Conservation (phyloP, 1,284 basidiomycete genomes). For the Tranzscheliella williamsii region DNA sequence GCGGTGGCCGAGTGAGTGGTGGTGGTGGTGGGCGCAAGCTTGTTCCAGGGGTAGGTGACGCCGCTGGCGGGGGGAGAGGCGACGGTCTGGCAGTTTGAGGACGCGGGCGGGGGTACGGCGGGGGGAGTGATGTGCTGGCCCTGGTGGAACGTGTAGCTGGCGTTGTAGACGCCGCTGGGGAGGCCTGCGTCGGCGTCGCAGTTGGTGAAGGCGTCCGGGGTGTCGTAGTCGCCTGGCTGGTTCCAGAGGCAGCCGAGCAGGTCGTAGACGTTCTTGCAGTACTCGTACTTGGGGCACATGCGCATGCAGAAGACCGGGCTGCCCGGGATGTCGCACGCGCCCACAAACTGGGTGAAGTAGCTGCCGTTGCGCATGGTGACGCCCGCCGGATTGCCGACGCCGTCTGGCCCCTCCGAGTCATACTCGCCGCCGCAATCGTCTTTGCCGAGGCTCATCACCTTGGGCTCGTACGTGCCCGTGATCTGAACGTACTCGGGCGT, state of each 20-base stretch:
- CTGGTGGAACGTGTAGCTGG: constrained; percentile 49
- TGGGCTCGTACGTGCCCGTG: constrained; percentile 47
- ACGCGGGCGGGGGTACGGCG: constrained; percentile 40
- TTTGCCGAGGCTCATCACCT: constrained; percentile 46
- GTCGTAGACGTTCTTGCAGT: constrained; percentile 51
- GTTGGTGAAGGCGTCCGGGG: constrained; percentile 44
- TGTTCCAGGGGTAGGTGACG: constrained; percentile 53
- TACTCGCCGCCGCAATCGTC: constrained; percentile 51
- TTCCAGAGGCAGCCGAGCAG: constrained; percentile 48
- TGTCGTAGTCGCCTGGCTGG: constrained; percentile 43
- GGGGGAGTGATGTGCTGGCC: constrained; percentile 41
- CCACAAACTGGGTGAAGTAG: constrained; percentile 48
- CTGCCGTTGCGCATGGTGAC: constrained; percentile 43
- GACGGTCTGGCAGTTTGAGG: constrained; percentile 40
- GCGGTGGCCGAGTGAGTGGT: constrained; percentile 1
- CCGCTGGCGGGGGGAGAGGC: constrained; percentile 41
- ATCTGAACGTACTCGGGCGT: constrained; percentile 46
- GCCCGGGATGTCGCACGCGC: constrained; percentile 54
- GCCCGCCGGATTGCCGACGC: constrained; percentile 52
- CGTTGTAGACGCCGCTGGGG: constrained; percentile 48
- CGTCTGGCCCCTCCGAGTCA: constrained; percentile 38
- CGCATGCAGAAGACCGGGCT: constrained; percentile 46
- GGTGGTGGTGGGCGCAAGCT: constrained; percentile 9
- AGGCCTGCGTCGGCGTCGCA: constrained; percentile 48
- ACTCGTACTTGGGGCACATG: constrained; percentile 43